Evolutionary conservation across 2,329 filamentous ascomycete genomes (phyloP), one percentile per base, ranked within the genome.

Genomic region (Pseudogymnoascus sp.): DNA sequence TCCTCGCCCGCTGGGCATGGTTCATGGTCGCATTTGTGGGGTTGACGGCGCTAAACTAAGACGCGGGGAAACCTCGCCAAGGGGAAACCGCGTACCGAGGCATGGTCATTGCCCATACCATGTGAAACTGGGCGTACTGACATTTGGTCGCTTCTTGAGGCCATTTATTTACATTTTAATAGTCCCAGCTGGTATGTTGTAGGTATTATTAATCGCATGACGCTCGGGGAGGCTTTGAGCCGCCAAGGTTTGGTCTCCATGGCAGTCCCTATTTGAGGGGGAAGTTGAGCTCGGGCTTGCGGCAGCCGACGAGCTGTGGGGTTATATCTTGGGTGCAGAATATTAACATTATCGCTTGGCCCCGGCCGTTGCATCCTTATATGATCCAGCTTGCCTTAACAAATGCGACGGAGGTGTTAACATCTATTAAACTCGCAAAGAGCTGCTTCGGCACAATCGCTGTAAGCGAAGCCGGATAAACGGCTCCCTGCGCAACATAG

Each of bases 1-100:
- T 35, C 7, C 29, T 55, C 48, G 17, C 17, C 48, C 29, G 29
- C 48, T 15, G 7, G 29, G 21, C 48, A 55, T 33, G 44, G 48
- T 55, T 55, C 29, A 8, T 55, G 48, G 10, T 17, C 9, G 48
- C n/a, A 55, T 33, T 55, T 55, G 48, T 55, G 48, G 48, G 29
- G 48, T 55, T 51, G n/a, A 35, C n/a, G 29, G 48, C 48, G 48
- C 48, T 15, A 33, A 55, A 55, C 48, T 55, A 55, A 29, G 29
- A 55, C 48, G 48, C 48, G 48, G 48, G 48, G 29, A 55, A 55
- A 55, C 12, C 29, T 7, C n/a, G 48, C 48, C 48, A 55, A 55
- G 48, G 9, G 27, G 48, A 35, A 33, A 17, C 29, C n/a, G 15
- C 29, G 9, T 12, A 55, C 48, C 48, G 48, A 55, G 48, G 48